A percentile compares a stretch with the other conserved stretches of the same genome.
phyloP scores from a whole-genome alignment of 768 basidiomycete genomes.

The Mycena alexandri region DNA sequence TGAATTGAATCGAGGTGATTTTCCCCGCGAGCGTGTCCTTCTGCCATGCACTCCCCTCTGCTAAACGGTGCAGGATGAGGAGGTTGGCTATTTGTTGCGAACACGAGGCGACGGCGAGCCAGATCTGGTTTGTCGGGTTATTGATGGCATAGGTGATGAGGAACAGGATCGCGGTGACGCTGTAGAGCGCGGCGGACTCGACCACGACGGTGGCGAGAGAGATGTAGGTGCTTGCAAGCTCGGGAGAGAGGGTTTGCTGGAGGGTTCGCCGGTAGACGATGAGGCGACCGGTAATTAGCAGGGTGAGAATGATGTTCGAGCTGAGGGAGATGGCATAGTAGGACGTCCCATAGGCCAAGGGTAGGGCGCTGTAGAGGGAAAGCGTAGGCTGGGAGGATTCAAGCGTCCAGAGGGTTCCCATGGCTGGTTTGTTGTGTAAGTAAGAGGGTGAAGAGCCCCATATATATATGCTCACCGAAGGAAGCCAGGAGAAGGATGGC shows the following conservation, averaged over 20 bases:
- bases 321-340: slow-evolving; percentile 56
- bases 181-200: slow-evolving; percentile 61
- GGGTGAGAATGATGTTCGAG: slow-evolving; percentile 56
- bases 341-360: slow-evolving; percentile 52
- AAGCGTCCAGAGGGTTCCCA: slow-evolving; percentile 59
- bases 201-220: slow-evolving; percentile 54
- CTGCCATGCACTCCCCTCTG: slow-evolving; percentile 56
- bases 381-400: slow-evolving; percentile 56
- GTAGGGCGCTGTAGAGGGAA: slow-evolving; percentile 53
- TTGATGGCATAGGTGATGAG: slow-evolving; percentile 55
- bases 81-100: slow-evolving; percentile 56
- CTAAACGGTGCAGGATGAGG: slow-evolving; percentile 57
- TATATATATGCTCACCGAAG: slow-evolving; percentile 49
- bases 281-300: slow-evolving; percentile 53
- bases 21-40: slow-evolving; percentile 41
- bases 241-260: slow-evolving; percentile 47
- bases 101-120: slow-evolving; percentile 50
- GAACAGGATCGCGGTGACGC: slow-evolving; percentile 54
- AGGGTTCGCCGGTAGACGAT: slow-evolving; percentile 48
- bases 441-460: too few species aligned
- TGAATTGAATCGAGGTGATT: slow-evolving; percentile 30
- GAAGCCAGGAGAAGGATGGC: slow-evolving; percentile 52
- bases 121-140: slow-evolving; percentile 56
- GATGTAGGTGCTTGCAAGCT: slow-evolving; percentile 52
- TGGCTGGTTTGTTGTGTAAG: slow-evolving; percentile 39